Conservation (phyloP, 140 eudicot species). For the Ambrosia hybrid region DNA sequence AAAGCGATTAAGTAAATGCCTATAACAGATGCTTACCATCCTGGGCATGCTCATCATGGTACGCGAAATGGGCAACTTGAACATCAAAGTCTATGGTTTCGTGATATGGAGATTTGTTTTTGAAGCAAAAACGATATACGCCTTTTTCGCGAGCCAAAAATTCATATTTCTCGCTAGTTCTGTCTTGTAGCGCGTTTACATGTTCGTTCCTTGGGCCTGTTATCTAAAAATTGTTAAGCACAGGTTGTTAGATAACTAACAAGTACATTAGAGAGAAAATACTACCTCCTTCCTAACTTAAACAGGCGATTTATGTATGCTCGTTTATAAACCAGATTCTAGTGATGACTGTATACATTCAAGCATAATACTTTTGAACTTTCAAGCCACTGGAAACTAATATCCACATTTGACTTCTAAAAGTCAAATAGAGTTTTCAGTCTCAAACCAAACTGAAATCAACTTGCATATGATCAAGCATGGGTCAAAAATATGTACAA, state of each 20-base stretch:
- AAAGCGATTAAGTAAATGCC: not conserved
- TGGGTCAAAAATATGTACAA: no score
- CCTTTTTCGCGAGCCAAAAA: constrained; percentile 71
- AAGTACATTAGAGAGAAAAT: not conserved
- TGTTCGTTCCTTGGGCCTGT: constrained; percentile 75
- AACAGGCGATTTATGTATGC: not conserved
- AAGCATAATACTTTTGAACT: not conserved
- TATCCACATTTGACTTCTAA: not conserved
- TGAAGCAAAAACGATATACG: constrained; percentile 73
- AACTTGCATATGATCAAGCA: not conserved
- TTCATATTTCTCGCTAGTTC: constrained; percentile 75
- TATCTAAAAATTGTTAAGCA: constrained; percentile 45
- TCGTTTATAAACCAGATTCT: not conserved
- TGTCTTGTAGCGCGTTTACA: constrained; percentile 58
- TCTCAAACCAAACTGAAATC: not conserved
- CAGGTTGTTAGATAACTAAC: constrained; percentile 6
- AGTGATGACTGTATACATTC: not conserved
- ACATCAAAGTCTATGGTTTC: constrained; percentile 94
- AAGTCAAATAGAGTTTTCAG: constrained; percentile 3
- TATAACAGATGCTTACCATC: constrained; percentile 47
- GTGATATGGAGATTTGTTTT: constrained; percentile 79
- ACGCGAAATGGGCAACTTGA: constrained; percentile 63
- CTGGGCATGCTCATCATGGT: constrained; percentile 85
- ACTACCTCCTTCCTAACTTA: not conserved
- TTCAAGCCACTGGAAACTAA: not conserved